phyloP scores from a whole-genome alignment of 768 basidiomycete genomes.

The Termitomyces sp. region DNA sequence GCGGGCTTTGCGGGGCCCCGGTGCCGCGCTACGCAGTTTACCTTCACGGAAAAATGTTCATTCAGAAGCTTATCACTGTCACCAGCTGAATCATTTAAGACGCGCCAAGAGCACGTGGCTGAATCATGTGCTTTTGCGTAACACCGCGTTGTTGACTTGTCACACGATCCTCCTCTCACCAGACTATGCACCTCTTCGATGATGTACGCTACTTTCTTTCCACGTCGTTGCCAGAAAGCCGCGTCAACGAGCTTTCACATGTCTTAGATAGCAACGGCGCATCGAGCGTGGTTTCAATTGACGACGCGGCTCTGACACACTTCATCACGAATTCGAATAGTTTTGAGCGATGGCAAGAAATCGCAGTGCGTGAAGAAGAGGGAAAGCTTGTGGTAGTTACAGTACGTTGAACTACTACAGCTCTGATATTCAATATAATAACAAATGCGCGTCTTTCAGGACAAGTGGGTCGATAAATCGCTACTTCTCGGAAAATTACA shows the following conservation, averaged over 20 bases:
- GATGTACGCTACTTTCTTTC: conserved; percentile 47
- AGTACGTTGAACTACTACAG: conserved; percentile 17
- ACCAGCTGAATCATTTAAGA: neutral
- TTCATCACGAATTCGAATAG: conserved; percentile 54
- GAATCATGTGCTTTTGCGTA: conserved; percentile 3
- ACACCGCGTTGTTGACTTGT: conserved; percentile 15
- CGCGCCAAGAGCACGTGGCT: neutral
- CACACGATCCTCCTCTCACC: neutral
- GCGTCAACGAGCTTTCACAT: conserved; percentile 40
- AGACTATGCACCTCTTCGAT: conserved; percentile 30
- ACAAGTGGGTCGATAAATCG: conserved; percentile 71
- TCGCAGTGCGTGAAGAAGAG: conserved; percentile 21
- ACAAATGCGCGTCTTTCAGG: conserved; percentile 26
- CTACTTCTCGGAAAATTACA: conserved; percentile 55
- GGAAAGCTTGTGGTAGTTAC: conserved; percentile 33
- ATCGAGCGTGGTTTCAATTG: conserved; percentile 22
- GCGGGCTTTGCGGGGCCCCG: too few relatives aligned
- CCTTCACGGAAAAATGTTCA: neutral
- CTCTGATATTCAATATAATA: neutral
- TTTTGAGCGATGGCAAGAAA: conserved; percentile 52
- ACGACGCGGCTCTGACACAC: conserved; percentile 41
- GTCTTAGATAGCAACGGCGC: conserved; percentile 56
- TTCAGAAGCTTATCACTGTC: too few relatives aligned
- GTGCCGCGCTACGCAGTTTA: too few relatives aligned
- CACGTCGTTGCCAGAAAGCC: conserved; percentile 38